Evolutionary conservation across 768 basidiomycete species (phyloP), one percentile per base, ranked within the genome.

Genomic region (Agaricus bisporus): DNA sequence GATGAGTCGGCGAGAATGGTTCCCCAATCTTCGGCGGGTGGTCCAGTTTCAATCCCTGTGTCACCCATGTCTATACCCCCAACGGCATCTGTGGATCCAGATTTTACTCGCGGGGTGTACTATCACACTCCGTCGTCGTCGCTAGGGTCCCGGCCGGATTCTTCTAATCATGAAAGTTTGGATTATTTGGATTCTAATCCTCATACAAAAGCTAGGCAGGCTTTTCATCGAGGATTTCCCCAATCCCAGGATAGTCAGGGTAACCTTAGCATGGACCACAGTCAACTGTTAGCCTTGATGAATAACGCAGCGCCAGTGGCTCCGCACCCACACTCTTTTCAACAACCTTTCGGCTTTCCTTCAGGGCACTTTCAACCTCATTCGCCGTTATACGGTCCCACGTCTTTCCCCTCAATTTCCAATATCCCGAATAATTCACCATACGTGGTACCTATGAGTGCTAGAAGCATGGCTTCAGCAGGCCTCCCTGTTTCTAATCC

Each of bases 1-100:
- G 81, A 84, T 60, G 87, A 91, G 64, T 87, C 88, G 4, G 83
- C 82, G 5, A 75, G 77, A 56, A 76, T 83, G 74, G 75, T 80
- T 22, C 74, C 80, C 17, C 54, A 69, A 62, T 49, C 56, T 48
- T 12, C 41, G 37, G 5, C 55, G 57, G 25, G 50, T 51, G 18
- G 22, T 22, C 39, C 39, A n/a, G 20, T 28, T 22, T n/a, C 47
- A 20, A 29, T 36, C 39, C 38, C 47, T 41, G n/a, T 17, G 8
- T 22, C 32, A 15, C 39, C 28, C 4, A 57, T 64, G 14, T 63
- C 63, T 48, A 52, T 65, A 14, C 65, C 71, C 35, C 68, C 68
- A 17, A 68, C 68, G 5, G 57, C 63, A 42, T 56, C 64, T 18
- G 49, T 54, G 25, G 59, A 57, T 14, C 53, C 54, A 44, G 61